Base-by-base conservation (phyloP, 176 grass and related monocot genomes). In the Echinochloa phyllopogon region DNA sequence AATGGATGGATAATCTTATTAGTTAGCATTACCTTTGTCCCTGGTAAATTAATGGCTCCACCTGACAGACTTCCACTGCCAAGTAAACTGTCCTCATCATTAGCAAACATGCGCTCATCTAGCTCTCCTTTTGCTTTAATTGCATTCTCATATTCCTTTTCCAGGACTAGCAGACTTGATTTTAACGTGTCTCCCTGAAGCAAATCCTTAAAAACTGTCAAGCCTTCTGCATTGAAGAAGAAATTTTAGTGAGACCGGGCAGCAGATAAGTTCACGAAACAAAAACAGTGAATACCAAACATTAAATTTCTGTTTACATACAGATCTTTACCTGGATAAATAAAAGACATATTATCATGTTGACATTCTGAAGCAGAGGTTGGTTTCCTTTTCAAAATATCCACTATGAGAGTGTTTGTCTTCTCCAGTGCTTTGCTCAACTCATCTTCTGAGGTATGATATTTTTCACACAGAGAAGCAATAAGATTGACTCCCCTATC, bases 31-130 rank as follows among this genome's bases (percentile, higher is more conserved):
- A 99, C 96, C 96, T 99, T 99, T 76, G 86, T 85, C 60, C 89
- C 91, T 39, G 82, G 92, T 56, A 99, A 76, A 88, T 91, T 90
- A 67, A 99, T 78, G 88, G 88, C 87, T 50, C 96, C 93, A 58
- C 87, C 96, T 78, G 96, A 99, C 40, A 99, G 84, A 80, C 96
- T 99, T 87, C 89, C 96, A 79, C 87, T 89, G 70, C 91, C 96
- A 92, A 99, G 87, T 36, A 99, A 74, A 84, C 93, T 99, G 63
- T 89, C 92, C 69, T 99, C 96, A 48, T 96, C 93, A 45, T 95
- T 94, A 74, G 89, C 83, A 87, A 99, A 96, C 88, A 99, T 87
- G 23, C 91, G 93, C 56, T 94, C 96, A 84, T 99, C 96, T 78
- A 99, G 79, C 62, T 96, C 96, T 21, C 96, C 96, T 78, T 94